Conservation (phyloP, 352 stramenopile species). For the Globisporangium solare region DNA sequence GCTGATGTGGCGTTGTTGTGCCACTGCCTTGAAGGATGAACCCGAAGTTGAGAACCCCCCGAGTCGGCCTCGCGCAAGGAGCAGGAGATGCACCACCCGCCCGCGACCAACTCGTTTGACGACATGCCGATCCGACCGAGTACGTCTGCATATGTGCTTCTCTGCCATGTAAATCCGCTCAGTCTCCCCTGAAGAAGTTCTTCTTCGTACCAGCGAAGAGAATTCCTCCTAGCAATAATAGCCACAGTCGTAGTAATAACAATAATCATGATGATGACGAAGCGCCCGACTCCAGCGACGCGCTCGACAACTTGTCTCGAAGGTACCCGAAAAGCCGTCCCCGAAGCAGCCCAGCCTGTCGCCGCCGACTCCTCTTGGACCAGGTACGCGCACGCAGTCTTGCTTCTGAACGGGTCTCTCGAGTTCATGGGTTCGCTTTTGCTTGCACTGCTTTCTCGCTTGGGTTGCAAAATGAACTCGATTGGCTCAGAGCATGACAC, state of each 20-base stretch:
- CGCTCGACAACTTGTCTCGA: constrained; percentile 60
- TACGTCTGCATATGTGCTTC: constrained; percentile 17
- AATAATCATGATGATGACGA: constrained; percentile 40
- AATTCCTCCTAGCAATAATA: constrained; percentile 16
- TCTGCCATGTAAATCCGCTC: constrained; percentile 17
- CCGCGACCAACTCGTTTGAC: constrained; percentile 23
- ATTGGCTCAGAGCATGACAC: constrained; percentile 64
- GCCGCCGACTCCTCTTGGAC: constrained; percentile 30
- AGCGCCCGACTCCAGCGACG: constrained; percentile 29
- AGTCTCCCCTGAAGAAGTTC: constrained; percentile 15
- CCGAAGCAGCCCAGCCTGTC: constrained; percentile 16
- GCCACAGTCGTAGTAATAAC: constrained; percentile 35
- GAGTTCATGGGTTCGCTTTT: neutral
- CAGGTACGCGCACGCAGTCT: constrained; percentile 28
- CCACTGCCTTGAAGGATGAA: constrained; percentile 33
- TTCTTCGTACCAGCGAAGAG: constrained; percentile 15
- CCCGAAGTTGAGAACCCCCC: constrained; percentile 24
- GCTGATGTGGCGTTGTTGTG: neutral
- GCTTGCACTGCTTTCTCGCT: too few relatives aligned
- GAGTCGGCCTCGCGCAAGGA: constrained; percentile 46
- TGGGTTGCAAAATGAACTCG: constrained; percentile 6
- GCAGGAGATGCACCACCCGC: constrained; percentile 22
- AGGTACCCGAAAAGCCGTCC: constrained; percentile 53
- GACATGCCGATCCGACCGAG: constrained; percentile 42
- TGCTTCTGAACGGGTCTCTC: neutral